Base-by-base conservation (phyloP, 306 rosid genomes). In the Rubus idaeus region DNA sequence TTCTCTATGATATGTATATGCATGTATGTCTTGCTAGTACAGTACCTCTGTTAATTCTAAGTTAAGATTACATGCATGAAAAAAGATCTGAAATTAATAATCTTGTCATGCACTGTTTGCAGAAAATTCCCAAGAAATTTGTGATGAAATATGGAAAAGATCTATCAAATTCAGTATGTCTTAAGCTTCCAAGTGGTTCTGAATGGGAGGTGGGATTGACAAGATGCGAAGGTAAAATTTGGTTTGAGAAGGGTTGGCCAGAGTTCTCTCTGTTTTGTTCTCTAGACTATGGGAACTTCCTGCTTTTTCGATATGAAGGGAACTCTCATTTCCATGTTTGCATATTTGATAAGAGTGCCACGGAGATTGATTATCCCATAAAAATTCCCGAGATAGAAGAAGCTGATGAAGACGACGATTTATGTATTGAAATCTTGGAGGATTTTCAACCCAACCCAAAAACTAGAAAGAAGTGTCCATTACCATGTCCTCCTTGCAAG, bases 161-260 rank as follows among this genome's bases (percentile, higher is more conserved):
- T 16, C 20, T 75, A 9, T 26, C 44, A 5, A 30, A 35, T 42
- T 6, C 10, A 44, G 45, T 46, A 44, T 58, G 47, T 61, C 26
- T 75, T 47, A 75, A 47, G 20, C 70, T 75, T 30, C 63, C 49
- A 12, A 56, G 16, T 50, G 78, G 60, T 5, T 7, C 37, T 21
- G 57, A 74, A 20, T 74, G 77, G 78, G 26, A 62, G 2, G 71
- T 75, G 61, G 49, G 67, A 23, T 18, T 75, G 71, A 17, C 18
- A 12, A 75, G 68, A 20, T 45, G 49, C 41, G 5, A 47, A 3
- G 71, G 71, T 10, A 75, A 49, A 9, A 49, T 62, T 17, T 62
- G 74, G 75, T 68, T 77, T 68, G 11, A 77, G 9, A 2, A 42
- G 35, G 80, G 80, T 0, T 77, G 67, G 80, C 56, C 70, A 42